Conservation (phyloP, 306 rosid genomes). For the Phaseolus lunatus region DNA sequence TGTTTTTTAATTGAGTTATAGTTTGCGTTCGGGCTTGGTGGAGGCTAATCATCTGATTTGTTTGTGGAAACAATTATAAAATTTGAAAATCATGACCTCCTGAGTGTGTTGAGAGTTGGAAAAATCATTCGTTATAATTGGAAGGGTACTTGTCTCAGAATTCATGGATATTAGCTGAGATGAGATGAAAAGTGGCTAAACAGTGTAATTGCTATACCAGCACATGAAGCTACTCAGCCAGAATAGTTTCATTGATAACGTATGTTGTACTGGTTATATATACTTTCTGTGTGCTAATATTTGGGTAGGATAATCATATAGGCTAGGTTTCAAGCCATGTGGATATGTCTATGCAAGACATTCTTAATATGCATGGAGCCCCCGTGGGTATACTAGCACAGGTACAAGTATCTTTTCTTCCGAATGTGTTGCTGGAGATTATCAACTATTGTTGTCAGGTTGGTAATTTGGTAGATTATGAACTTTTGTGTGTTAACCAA, state of each 20-base stretch:
- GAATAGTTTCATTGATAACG: conserved; percentile 23
- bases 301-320: conserved; percentile 32
- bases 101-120: conserved; percentile 13
- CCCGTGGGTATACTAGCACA: conserved; percentile 29
- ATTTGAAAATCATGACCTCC: conserved; percentile 22
- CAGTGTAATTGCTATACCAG: conserved; percentile 30
- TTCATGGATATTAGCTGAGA: conserved; percentile 37
- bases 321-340: conserved; percentile 53
- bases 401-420: conserved; percentile 8
- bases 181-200: conserved; percentile 19
- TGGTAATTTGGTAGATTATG: not conserved
- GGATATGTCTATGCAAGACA: conserved; percentile 46
- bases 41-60: conserved; percentile 17
- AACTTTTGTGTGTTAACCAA: conserved; percentile 9
- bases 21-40: conserved; percentile 31
- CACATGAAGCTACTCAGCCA: conserved; percentile 33
- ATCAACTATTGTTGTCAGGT: not conserved
- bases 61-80: not conserved
- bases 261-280: conserved; percentile 33
- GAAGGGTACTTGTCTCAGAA: conserved; percentile 2
- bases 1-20: conserved; percentile 33
- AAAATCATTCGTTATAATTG: conserved; percentile 40
- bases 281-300: conserved; percentile 37
- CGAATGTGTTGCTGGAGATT: conserved; percentile 12
- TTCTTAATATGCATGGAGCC: conserved; percentile 41